Percentiles rank a stretch among this genome's conserved stretches.
Evolutionary conservation across 1,284 basidiomycete genomes (phyloP).

Genomic region (Peniophora sp.): DNA sequence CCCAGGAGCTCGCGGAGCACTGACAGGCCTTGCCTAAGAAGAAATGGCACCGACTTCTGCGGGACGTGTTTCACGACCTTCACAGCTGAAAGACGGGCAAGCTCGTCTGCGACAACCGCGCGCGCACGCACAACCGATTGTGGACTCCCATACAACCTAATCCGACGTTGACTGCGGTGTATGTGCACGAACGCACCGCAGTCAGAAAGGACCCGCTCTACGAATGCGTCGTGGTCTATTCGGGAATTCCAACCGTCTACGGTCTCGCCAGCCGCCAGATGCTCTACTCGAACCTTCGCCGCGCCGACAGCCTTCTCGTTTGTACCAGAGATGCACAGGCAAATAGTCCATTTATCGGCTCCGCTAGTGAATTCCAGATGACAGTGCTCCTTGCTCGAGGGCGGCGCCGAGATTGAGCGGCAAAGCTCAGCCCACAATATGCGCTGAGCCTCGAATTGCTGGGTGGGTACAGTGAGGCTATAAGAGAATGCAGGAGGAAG

Average conservation of each 20-base stretch:
- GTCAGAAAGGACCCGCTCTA: constrained; percentile 17
- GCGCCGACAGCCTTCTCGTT: constrained; percentile 41
- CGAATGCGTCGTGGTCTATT: constrained; percentile 24
- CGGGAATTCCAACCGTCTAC: constrained; percentile 41
- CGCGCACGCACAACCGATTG: constrained; percentile 28
- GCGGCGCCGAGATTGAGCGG: constrained; percentile 23
- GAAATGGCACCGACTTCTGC: constrained; percentile 29
- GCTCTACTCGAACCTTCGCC: constrained; percentile 51
- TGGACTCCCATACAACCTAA: constrained; percentile 34
- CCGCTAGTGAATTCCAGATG: constrained; percentile 13
- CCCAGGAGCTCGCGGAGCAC: constrained; percentile 40
- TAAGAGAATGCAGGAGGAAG: constrained; percentile 39
- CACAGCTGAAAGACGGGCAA: constrained; percentile 31
- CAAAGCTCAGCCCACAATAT: constrained; percentile 36
- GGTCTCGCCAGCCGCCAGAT: constrained; percentile 37
- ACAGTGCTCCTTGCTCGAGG: constrained; percentile 18
- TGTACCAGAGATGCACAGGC: constrained; percentile 23
- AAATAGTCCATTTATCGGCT: constrained; percentile 5
- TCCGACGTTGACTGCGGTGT: constrained; percentile 30
- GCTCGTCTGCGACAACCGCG: constrained; percentile 30
- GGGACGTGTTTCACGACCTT: constrained; percentile 28
- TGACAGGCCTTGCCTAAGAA: constrained; percentile 40
- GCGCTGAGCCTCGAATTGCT: constrained; percentile 44
- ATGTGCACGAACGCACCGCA: constrained; percentile 32
- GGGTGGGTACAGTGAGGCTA: constrained; percentile 32